A percentile compares a stretch with the other conserved stretches of the same genome.
Evolutionary conservation across 2,329 filamentous ascomycete genomes (phyloP).

Genomic region (Claviceps sp.): DNA sequence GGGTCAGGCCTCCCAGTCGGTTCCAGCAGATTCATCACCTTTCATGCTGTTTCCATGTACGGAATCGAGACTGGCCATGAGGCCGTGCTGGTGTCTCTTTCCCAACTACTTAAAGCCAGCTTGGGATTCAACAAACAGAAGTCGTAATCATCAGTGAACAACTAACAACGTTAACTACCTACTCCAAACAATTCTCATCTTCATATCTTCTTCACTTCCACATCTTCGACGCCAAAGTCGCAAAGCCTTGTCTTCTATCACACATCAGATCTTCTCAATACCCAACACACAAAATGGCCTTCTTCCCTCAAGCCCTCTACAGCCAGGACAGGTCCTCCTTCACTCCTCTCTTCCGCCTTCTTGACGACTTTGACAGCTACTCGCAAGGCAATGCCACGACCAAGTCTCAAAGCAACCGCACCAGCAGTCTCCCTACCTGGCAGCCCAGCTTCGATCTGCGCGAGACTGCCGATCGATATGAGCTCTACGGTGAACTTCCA

Average conservation of each 20-base stretch:
- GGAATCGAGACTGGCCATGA: background rate
- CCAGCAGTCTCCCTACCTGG: constrained; percentile 39
- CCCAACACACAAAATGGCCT: constrained; percentile 41
- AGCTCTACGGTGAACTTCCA: constrained; percentile 69
- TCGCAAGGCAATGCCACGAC: constrained; percentile 20
- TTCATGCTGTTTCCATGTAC: background rate
- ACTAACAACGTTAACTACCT: background rate
- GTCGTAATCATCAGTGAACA: background rate
- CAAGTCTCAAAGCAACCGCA: constrained; percentile 14
- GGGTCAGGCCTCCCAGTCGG: constrained; percentile 4
- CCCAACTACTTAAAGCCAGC: background rate
- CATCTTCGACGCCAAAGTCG: background rate
- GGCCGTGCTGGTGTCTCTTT: background rate
- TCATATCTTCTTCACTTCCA: background rate
- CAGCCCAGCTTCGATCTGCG: constrained; percentile 67
- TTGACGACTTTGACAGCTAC: constrained; percentile 51
- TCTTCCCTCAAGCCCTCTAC: constrained; percentile 43
- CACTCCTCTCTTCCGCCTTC: constrained; percentile 48
- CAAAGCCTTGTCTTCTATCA: background rate
- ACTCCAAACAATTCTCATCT: background rate
- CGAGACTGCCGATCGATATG: constrained; percentile 54
- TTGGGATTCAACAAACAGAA: background rate
- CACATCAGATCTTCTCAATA: constrained; percentile 10
- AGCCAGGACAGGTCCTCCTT: constrained; percentile 37
- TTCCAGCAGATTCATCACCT: constrained; percentile 13